A percentile compares a stretch with the other conserved stretches of the same genome.
Conservation (phyloP, 768 basidiomycete species). For the Lactifluus hygrophoroides region DNA sequence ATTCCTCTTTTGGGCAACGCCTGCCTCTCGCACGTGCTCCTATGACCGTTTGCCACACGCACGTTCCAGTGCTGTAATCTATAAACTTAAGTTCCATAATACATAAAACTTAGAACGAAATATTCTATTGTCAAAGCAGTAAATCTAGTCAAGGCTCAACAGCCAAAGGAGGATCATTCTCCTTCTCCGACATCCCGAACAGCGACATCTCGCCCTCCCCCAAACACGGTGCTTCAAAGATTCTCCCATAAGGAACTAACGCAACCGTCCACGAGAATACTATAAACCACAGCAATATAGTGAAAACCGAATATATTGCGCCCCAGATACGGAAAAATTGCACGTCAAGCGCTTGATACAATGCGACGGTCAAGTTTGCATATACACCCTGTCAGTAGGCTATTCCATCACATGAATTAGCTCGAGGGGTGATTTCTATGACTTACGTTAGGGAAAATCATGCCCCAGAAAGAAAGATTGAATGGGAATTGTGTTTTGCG, state of each 20-base stretch:
- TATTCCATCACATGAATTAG: background rate
- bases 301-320: conserved; percentile 41
- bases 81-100: too few relatives aligned
- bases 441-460: conserved; percentile 64
- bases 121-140: too few relatives aligned
- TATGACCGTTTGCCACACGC: background rate
- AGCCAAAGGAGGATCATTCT: background rate
- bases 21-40: background rate
- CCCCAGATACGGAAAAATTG: conserved; percentile 50
- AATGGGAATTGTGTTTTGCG: conserved; percentile 40
- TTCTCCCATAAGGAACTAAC: conserved; percentile 29
- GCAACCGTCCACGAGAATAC: conserved; percentile 38
- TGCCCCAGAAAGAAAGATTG: conserved; percentile 53
- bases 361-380: conserved; percentile 50
- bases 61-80: too few relatives aligned
- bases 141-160: too few relatives aligned
- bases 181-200: background rate
- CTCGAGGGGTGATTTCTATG: background rate
- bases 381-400: conserved; percentile 51
- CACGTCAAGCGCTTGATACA: conserved; percentile 43
- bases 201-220: conserved; percentile 23
- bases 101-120: too few relatives aligned
- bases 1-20: background rate
- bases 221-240: conserved; percentile 38
- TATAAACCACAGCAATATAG: conserved; percentile 44